Evolutionary conservation across 169 alveolate species (phyloP).

Genomic region (Plasmodium vinckei): DNA sequence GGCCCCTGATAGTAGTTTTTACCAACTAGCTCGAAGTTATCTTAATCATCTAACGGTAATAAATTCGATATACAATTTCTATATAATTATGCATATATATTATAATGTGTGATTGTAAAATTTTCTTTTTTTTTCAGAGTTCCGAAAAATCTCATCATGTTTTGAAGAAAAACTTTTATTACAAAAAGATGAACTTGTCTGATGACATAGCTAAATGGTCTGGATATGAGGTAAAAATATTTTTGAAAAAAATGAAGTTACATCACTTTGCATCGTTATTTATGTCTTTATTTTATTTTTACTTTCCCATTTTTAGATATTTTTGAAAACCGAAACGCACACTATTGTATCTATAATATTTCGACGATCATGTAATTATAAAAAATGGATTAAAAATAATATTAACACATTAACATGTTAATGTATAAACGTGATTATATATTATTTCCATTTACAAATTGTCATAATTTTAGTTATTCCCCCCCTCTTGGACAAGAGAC

Average conservation of each 20-base stretch:
- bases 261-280: no score
- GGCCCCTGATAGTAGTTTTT: slow-evolving; percentile 37
- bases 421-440: not conserved
- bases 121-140: not conserved
- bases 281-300: no score
- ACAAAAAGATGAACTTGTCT: slow-evolving; percentile 76
- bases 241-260: not conserved
- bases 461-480: slow-evolving; percentile 38
- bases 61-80: not conserved
- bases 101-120: not conserved
- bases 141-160: slow-evolving; percentile 5
- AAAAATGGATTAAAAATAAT: not conserved
- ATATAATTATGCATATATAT: not conserved
- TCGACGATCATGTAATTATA: slow-evolving; percentile 54
- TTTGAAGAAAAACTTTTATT: slow-evolving; percentile 37
- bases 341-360: slow-evolving; percentile 53
- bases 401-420: not conserved
- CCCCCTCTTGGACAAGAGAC: slow-evolving; percentile 50
- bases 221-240: slow-evolving; percentile 49
- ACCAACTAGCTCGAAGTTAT: slow-evolving; percentile 33
- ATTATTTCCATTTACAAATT: not conserved
- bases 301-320: slow-evolving; percentile 7
- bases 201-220: slow-evolving; percentile 77
- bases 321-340: slow-evolving; percentile 58
- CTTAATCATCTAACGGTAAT: slow-evolving; percentile 41